phyloP scores from a whole-genome alignment of 371 early-diverging fungal genomes.

The Apophysomyces trapeziformis region DNA sequence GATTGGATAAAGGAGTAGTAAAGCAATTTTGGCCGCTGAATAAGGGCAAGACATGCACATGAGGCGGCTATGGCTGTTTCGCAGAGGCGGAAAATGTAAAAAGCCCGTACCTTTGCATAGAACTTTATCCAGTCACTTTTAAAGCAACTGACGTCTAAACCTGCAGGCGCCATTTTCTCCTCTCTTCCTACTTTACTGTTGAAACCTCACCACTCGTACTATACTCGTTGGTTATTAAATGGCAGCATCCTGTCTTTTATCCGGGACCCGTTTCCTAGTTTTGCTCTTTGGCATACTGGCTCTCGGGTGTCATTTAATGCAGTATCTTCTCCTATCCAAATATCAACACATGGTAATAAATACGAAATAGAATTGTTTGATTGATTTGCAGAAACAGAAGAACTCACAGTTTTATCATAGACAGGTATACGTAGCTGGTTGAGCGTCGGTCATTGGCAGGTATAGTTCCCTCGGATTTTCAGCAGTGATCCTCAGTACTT shows the following conservation, averaged over 20 bases:
- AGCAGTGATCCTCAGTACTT: not conserved
- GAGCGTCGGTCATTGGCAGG: conserved; percentile 1
- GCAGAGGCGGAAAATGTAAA: not conserved
- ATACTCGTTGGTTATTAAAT: not conserved
- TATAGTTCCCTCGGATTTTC: not conserved
- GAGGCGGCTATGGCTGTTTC: not conserved
- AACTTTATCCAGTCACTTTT: not conserved
- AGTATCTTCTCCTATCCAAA: not conserved
- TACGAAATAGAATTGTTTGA: not conserved
- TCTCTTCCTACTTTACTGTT: not conserved
- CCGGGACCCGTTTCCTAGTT: not conserved
- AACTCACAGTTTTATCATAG: not conserved
- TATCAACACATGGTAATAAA: not conserved
- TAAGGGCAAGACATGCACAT: not conserved
- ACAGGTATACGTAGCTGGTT: conserved; percentile 6
- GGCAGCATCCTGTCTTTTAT: not conserved
- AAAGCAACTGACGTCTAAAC: not conserved
- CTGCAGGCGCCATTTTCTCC: not conserved
- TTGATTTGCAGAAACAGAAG: not conserved
- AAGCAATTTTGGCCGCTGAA: no score
- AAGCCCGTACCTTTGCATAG: not conserved
- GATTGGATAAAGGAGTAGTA: no score
- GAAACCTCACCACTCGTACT: not conserved
- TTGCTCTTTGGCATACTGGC: not conserved
- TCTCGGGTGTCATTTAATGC: not conserved